These are phyloP conservation scores for Neurospora crassa DNA, from an alignment of 2,329 filamentous ascomycete species.

Conservation along the genomic window DNA sequence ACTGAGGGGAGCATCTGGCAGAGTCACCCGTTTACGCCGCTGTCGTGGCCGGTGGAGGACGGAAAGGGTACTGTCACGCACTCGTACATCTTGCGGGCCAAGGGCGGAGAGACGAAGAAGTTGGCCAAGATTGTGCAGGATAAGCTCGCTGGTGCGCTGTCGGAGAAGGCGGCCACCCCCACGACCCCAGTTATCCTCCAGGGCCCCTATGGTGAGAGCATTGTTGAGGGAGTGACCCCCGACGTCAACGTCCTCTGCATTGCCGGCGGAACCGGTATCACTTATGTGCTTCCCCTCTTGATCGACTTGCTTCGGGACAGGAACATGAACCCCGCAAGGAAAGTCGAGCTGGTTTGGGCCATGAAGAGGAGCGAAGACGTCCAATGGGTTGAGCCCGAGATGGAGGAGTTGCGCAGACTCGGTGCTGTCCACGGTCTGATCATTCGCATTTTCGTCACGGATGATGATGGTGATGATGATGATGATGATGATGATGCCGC, in stretches of 20 bases:
- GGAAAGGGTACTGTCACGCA: conserved; percentile 34
- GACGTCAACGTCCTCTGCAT: conserved; percentile 41
- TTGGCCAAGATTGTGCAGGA: conserved; percentile 35
- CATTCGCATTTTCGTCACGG: conserved; percentile 50
- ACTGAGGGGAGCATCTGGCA: conserved; percentile 59
- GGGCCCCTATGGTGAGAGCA: conserved; percentile 51
- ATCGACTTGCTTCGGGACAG: conserved; percentile 26
- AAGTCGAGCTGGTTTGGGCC: conserved; percentile 56
- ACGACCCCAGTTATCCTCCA: conserved; percentile 50
- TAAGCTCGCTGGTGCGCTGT: conserved; percentile 22
- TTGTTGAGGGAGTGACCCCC: conserved; percentile 30
- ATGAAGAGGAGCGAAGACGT: conserved; percentile 45
- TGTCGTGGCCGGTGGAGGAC: conserved; percentile 38
- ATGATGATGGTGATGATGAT: conserved; percentile 27
- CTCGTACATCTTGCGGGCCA: conserved; percentile 48
- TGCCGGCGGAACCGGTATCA: conserved; percentile 50
- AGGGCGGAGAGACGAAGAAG: conserved; percentile 49
- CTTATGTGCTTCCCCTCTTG: conserved; percentile 44
- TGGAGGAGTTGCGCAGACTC: conserved; percentile 33
- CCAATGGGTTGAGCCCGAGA: conserved; percentile 48
- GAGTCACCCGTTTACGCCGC: conserved; percentile 60
- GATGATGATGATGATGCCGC: conserved; percentile 8
- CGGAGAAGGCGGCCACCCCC: background rate
- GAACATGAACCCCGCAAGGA: conserved; percentile 25
- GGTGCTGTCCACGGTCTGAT: conserved; percentile 33